Evolutionary conservation across 176 grass and related monocot genomes (phyloP).

Genomic region (Eragrostis curvula): DNA sequence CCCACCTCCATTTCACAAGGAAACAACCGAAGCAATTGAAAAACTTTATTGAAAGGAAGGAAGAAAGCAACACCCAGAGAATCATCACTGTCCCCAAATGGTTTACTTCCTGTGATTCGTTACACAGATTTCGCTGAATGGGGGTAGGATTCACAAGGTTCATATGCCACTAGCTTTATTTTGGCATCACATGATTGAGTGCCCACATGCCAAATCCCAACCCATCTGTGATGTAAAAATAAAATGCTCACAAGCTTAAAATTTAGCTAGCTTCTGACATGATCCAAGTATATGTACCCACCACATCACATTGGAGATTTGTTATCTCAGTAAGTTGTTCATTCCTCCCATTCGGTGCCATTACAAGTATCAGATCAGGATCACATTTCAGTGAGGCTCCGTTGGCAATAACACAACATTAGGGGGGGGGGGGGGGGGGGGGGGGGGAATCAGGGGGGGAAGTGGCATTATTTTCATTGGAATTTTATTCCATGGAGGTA

Average conservation of each 20-base stretch:
- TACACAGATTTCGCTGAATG: conserved; percentile 38
- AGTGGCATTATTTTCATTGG: too few species aligned
- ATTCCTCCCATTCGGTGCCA: neutral
- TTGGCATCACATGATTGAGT: conserved; percentile 39
- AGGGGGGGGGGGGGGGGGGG: too few species aligned
- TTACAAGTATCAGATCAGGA: neutral
- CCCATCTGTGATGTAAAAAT: neutral
- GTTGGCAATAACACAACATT: neutral
- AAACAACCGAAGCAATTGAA: conserved; percentile 30
- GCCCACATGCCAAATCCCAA: conserved; percentile 43
- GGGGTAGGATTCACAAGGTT: conserved; percentile 45
- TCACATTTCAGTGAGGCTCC: neutral
- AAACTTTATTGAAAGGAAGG: conserved; percentile 31
- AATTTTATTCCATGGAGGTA: conserved; percentile 4
- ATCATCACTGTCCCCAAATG: conserved; percentile 39
- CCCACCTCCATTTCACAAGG: conserved; percentile 36
- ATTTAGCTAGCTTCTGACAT: neutral
- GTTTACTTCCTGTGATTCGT: conserved; percentile 45
- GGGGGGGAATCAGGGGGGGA: too few species aligned
- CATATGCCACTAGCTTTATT: conserved; percentile 27
- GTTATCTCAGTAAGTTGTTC: neutral
- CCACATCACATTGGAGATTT: neutral
- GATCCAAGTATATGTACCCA: neutral
- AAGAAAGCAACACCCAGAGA: conserved; percentile 36
- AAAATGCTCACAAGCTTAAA: neutral